phyloP scores from a whole-genome alignment of 2,329 filamentous ascomycete species.

The Talaromyces verruculosus region DNA sequence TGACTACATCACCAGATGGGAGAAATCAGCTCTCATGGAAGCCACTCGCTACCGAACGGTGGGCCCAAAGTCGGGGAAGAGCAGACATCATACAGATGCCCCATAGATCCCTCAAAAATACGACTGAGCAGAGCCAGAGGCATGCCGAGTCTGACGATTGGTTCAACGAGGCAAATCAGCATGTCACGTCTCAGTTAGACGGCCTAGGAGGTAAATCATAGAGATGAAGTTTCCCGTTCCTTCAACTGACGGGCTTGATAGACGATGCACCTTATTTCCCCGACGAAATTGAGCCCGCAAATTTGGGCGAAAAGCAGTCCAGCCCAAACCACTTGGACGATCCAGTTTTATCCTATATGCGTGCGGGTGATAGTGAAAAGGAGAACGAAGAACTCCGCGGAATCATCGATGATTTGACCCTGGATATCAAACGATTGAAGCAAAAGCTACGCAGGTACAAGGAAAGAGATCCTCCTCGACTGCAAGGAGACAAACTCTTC shows the following conservation, averaged over 20 bases:
- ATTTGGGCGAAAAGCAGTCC: constrained; percentile 21
- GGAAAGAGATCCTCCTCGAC: constrained; percentile 65
- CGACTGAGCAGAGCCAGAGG: not conserved
- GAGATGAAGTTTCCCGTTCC: constrained; percentile 26
- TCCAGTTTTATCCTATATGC: constrained; percentile 33
- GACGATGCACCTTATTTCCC: constrained; percentile 42
- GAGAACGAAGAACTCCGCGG: constrained; percentile 74
- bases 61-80: not conserved
- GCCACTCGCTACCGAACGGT: not conserved
- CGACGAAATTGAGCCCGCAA: constrained; percentile 18
- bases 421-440: constrained; percentile 78
- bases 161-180: constrained; percentile 55
- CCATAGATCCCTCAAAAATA: not conserved
- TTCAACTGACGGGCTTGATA: constrained; percentile 32
- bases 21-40: not conserved
- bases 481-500: constrained; percentile 71
- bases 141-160: constrained; percentile 42
- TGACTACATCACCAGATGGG: constrained; percentile 1
- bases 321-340: constrained; percentile 27
- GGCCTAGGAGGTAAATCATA: constrained; percentile 17
- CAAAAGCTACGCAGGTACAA: constrained; percentile 71
- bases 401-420: constrained; percentile 82
- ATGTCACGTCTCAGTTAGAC: constrained; percentile 37
- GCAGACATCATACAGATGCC: not conserved
- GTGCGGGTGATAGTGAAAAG: constrained; percentile 48